phyloP scores from a whole-genome alignment of 768 basidiomycete genomes.

The Pleurotus pulmonarius region DNA sequence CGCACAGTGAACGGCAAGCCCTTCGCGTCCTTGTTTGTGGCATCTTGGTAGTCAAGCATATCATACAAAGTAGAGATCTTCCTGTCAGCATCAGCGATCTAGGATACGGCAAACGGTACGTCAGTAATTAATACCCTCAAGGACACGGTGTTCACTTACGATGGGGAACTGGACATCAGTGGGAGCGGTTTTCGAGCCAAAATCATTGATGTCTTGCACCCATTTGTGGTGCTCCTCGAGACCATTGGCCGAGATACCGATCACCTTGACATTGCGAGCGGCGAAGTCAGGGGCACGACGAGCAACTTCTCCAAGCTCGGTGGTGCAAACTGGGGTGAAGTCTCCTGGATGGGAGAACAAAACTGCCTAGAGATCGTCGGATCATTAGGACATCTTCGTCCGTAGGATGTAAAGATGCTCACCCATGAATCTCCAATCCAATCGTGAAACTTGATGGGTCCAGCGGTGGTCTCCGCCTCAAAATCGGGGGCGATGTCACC shows the following conservation, averaged over 20 bases:
- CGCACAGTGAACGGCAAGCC: constrained; percentile 90
- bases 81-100: constrained; percentile 93
- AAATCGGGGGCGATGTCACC: constrained; percentile 91
- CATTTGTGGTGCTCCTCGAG: constrained; percentile 82
- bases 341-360: constrained; percentile 96
- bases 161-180: constrained; percentile 91
- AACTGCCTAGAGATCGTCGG: constrained; percentile 49
- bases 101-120: neutral
- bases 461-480: constrained; percentile 83
- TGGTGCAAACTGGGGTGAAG: constrained; percentile 94
- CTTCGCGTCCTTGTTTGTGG: constrained; percentile 81
- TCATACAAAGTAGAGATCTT: constrained; percentile 85
- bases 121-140: neutral
- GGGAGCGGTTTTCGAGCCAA: constrained; percentile 63
- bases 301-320: constrained; percentile 95
- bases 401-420: constrained; percentile 17
- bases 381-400: neutral
- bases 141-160: constrained; percentile 38
- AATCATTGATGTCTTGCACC: constrained; percentile 86
- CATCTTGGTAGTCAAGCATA: constrained; percentile 95
- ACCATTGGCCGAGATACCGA: constrained; percentile 90
- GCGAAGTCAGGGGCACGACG: constrained; percentile 82
- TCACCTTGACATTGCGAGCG: constrained; percentile 87
- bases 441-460: constrained; percentile 88
- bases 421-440: constrained; percentile 91